A percentile compares a stretch with the other conserved stretches of the same genome.
These are phyloP conservation scores for Phoenix dactylifera DNA, from an alignment of 176 grass and related monocot species.

Conservation along the genomic window DNA sequence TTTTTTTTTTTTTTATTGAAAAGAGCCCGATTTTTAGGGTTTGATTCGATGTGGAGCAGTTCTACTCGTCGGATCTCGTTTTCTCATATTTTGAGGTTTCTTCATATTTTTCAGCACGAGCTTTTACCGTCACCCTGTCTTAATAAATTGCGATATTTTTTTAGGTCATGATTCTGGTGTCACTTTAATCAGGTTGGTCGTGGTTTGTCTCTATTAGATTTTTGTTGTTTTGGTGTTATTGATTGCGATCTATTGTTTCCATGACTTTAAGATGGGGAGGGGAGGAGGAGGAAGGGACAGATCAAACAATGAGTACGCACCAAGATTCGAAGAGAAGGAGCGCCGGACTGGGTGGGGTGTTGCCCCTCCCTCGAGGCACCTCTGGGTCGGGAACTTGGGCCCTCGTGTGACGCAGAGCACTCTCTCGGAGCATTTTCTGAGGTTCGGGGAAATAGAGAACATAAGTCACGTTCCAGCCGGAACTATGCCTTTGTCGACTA, in stretches of 20 bases:
- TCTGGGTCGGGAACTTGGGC: conserved; percentile 79
- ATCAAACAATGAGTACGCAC: background rate
- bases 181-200: too few relatives aligned
- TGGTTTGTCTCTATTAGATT: too few relatives aligned
- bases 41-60: too few relatives aligned
- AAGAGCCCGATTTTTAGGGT: too few relatives aligned
- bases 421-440: conserved; percentile 52
- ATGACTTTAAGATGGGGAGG: conserved; percentile 15
- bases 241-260: background rate
- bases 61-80: too few relatives aligned
- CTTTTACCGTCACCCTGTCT: too few relatives aligned
- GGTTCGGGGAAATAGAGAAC: conserved; percentile 60
- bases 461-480: conserved; percentile 42
- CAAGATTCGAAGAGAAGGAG: conserved; percentile 23
- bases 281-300: conserved; percentile 18
- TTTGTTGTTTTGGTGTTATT: background rate
- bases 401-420: conserved; percentile 28
- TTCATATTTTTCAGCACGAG: too few relatives aligned
- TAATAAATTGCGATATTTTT: too few relatives aligned
- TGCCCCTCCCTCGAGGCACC: conserved; percentile 67
- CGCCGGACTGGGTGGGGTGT: conserved; percentile 46
- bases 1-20: too few relatives aligned
- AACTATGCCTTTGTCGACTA: conserved; percentile 79
- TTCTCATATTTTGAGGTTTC: too few relatives aligned
- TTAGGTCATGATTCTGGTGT: too few relatives aligned